phyloP scores from a whole-genome alignment of 2,329 filamentous ascomycete genomes.

The Aspergillus hortae region DNA sequence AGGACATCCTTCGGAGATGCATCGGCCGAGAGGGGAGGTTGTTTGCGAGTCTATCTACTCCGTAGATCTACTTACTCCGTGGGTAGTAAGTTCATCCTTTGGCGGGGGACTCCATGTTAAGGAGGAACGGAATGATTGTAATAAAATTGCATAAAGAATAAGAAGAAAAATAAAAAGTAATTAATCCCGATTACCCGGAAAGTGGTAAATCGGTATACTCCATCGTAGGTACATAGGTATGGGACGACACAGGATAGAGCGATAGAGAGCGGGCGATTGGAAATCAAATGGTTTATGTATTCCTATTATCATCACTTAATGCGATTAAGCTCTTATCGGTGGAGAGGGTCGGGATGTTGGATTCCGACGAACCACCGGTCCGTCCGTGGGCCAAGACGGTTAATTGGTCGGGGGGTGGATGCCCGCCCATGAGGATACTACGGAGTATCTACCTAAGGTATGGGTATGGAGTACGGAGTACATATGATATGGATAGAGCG shows the following conservation, averaged over 20 bases:
- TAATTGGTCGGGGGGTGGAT: background rate
- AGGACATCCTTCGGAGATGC: background rate
- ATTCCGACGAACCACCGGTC: background rate
- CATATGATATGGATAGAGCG: background rate
- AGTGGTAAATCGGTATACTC: background rate
- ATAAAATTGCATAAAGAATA: too few relatives aligned
- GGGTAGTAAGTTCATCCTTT: background rate
- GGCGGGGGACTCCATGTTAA: too few relatives aligned
- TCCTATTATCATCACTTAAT: constrained; percentile 17
- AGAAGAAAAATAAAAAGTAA: too few relatives aligned
- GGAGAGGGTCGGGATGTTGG: background rate
- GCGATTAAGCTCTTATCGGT: constrained; percentile 15
- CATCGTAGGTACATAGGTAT: too few relatives aligned
- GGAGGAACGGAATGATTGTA: too few relatives aligned
- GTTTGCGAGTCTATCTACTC: background rate
- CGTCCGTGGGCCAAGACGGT: background rate
- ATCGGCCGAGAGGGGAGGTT: background rate
- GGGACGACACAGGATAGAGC: background rate
- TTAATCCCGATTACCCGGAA: background rate
- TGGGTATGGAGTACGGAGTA: background rate
- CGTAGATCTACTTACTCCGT: background rate
- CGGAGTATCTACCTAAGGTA: too few relatives aligned
- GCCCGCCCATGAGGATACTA: too few relatives aligned
- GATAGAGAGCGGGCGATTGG: background rate
- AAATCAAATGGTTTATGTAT: constrained; percentile 16